phyloP scores from a whole-genome alignment of 1,284 basidiomycete species.

The Cutaneotrichosporon sp. region DNA sequence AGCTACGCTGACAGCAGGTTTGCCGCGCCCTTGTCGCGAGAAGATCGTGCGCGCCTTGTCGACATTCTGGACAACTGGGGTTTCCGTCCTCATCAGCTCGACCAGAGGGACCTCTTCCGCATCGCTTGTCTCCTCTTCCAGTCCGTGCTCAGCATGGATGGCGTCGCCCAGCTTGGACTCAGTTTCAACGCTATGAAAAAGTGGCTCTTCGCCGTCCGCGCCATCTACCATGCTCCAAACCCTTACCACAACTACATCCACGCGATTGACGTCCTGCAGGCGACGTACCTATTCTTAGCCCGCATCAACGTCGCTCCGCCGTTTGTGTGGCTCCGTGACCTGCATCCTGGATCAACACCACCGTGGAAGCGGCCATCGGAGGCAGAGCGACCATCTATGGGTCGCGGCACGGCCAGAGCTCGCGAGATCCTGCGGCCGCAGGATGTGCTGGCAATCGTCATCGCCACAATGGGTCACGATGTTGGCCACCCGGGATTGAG shows the following conservation, averaged over 20 bases:
- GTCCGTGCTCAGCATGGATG: conserved; percentile 59
- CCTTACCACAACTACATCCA: conserved; percentile 96
- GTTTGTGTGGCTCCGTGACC: conserved; percentile 52
- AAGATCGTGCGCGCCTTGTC: conserved; percentile 58
- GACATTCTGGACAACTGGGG: conserved; percentile 71
- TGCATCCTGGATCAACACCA: conserved; percentile 26
- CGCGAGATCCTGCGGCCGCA: conserved; percentile 60
- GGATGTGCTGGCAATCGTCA: conserved; percentile 77
- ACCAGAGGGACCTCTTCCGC: conserved; percentile 73
- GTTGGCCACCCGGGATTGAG: conserved; percentile 90
- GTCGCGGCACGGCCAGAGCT: conserved; percentile 39
- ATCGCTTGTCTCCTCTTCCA: conserved; percentile 74
- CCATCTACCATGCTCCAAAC: conserved; percentile 82
- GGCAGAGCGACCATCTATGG: conserved; percentile 26
- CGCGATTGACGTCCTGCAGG: conserved; percentile 90
- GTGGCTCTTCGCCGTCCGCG: conserved; percentile 75
- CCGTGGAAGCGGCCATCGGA: conserved; percentile 39
- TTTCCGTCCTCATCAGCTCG: conserved; percentile 79
- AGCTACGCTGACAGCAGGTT: conserved; percentile 34
- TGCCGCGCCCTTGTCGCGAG: conserved; percentile 45
- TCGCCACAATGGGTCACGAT: conserved; percentile 92
- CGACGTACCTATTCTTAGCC: conserved; percentile 77
- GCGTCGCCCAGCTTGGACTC: conserved; percentile 67
- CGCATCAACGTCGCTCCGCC: conserved; percentile 76
- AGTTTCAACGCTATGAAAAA: conserved; percentile 62